Evolutionary conservation across 2,329 filamentous ascomycete species (phyloP).

Genomic region (Aspergillus fijiensis): DNA sequence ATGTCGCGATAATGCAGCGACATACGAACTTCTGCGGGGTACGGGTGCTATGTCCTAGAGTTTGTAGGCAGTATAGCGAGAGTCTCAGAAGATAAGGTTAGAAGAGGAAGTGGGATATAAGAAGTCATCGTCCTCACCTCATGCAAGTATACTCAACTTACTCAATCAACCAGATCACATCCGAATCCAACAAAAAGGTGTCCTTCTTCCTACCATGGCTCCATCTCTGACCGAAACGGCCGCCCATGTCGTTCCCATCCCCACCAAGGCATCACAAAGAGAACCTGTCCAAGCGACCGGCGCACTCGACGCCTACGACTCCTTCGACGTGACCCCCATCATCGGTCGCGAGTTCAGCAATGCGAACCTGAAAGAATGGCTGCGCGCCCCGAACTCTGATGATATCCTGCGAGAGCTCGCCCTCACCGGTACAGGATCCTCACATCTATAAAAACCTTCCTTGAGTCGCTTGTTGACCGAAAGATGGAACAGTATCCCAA

Average conservation of each 20-base stretch:
- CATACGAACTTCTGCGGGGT: no score
- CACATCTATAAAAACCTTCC: neutral
- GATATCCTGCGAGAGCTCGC: slow-evolving; percentile 38
- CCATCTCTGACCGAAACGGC: slow-evolving; percentile 22
- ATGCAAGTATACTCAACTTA: no score
- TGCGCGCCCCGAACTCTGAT: slow-evolving; percentile 37
- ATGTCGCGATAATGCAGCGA: no score
- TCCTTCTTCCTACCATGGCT: slow-evolving; percentile 17
- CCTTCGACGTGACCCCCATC: slow-evolving; percentile 52
- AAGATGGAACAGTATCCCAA: slow-evolving; percentile 45
- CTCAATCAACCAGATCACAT: no score
- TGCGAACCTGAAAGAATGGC: slow-evolving; percentile 51
- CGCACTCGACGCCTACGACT: slow-evolving; percentile 45
- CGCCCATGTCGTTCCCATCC: slow-evolving; percentile 16
- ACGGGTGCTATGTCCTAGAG: no score
- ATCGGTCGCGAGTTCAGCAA: slow-evolving; percentile 52
- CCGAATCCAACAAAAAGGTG: no score
- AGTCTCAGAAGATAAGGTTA: no score
- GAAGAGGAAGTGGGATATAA: no score
- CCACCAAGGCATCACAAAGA: slow-evolving; percentile 17
- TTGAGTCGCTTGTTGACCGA: no score
- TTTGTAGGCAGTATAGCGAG: no score
- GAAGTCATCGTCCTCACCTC: no score
- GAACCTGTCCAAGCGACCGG: slow-evolving; percentile 42
- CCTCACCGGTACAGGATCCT: slow-evolving; percentile 27